Percentiles rank a stretch among this genome's conserved stretches.
phyloP scores from a whole-genome alignment of 2,329 filamentous ascomycete genomes.

The Neonectria punicea region DNA sequence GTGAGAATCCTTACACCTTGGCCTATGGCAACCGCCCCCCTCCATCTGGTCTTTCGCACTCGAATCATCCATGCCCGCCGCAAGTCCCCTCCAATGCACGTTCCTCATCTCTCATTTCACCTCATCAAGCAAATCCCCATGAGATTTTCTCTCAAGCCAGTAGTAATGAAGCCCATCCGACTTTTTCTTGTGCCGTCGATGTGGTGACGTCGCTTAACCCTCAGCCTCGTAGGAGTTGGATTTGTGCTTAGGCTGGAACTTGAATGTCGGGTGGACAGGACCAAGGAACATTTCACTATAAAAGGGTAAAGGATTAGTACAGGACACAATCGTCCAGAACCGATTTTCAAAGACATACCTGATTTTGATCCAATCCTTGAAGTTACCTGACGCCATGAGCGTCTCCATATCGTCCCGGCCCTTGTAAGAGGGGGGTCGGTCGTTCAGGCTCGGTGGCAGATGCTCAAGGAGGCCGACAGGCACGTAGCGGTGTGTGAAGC shows the following conservation, averaged over 20 bases:
- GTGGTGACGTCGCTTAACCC: slow-evolving; percentile 59
- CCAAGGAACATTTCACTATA: slow-evolving; percentile 96
- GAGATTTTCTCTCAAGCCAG: slow-evolving; percentile 9
- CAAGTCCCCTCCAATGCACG: background rate
- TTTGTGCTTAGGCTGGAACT: slow-evolving; percentile 98
- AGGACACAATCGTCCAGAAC: no score
- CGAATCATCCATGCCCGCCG: background rate
- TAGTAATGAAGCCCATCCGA: slow-evolving; percentile 6
- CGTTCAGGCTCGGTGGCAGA: slow-evolving; percentile 88
- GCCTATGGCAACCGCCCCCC: background rate
- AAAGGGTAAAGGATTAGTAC: slow-evolving; percentile 33
- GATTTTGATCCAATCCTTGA: slow-evolving; percentile 98
- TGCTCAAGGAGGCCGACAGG: slow-evolving; percentile 89
- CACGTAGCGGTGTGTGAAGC: slow-evolving; percentile 92
- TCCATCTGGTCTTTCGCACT: background rate
- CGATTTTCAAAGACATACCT: slow-evolving; percentile 68
- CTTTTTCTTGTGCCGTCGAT: background rate
- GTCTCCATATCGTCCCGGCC: slow-evolving; percentile 93
- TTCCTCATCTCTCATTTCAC: background rate
- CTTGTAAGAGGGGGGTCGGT: slow-evolving; percentile 84
- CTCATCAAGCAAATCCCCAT: slow-evolving; percentile 1
- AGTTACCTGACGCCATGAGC: slow-evolving; percentile 89
- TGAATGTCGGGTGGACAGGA: slow-evolving; percentile 87
- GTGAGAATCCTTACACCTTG: background rate
- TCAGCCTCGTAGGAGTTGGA: slow-evolving; percentile 89